Evolutionary conservation across 176 grass and related monocot genomes (phyloP).

Genomic region (Hyparrhenia diplandra): DNA sequence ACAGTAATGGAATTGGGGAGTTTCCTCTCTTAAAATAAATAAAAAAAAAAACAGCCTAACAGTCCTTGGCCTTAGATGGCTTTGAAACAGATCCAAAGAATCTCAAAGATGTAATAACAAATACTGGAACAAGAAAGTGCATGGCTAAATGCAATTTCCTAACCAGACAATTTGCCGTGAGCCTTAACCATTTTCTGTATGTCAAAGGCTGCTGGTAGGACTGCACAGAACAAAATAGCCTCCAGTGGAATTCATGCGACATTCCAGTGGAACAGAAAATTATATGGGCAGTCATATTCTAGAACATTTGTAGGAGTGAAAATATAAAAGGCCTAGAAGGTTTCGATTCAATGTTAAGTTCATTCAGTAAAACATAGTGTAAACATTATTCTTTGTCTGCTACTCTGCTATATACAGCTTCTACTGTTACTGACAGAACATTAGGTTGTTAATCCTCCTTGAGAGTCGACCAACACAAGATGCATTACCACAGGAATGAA

Average conservation of each 20-base stretch:
- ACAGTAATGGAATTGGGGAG: neutral
- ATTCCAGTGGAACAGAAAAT: neutral
- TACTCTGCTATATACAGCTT: neutral
- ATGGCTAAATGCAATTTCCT: no score
- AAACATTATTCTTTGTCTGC: neutral
- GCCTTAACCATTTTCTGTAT: no score
- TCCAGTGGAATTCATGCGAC: neutral
- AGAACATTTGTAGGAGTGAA: neutral
- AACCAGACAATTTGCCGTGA: no score
- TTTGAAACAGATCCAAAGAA: neutral
- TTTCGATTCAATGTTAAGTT: neutral
- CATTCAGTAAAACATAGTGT: neutral
- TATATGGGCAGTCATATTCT: neutral
- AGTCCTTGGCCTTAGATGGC: neutral
- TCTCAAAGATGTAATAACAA: neutral
- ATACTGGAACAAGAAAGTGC: neutral
- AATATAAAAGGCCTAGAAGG: no score
- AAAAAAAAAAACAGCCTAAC: neutral
- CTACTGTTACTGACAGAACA: neutral
- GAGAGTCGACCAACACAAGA: neutral
- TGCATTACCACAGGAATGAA: neutral
- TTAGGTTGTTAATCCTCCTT: neutral
- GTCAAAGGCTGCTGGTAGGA: constrained; percentile 15
- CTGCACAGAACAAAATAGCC: constrained; percentile 37
- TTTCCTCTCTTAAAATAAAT: neutral